These are phyloP conservation scores for Gaertneriomyces sp. DNA, from an alignment of 192 early-diverging fungal genomes.

Conservation along the genomic window DNA sequence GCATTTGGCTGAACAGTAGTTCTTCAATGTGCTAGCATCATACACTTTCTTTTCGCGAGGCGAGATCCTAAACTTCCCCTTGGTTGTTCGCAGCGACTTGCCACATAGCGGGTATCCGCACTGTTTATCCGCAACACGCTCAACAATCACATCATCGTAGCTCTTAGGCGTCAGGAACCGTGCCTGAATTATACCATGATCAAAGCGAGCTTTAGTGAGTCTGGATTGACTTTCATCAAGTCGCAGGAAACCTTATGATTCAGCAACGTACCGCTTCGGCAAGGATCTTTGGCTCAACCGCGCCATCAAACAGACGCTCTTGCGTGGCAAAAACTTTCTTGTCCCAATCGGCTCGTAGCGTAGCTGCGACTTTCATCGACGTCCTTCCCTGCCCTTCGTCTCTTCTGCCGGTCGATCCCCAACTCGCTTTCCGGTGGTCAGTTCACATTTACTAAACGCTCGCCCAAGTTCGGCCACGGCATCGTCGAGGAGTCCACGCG, in stretches of 20 bases:
- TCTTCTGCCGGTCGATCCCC: too few relatives aligned
- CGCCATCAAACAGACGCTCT: slow-evolving; percentile 41
- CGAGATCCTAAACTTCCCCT: slow-evolving; percentile 69
- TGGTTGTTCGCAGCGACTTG: slow-evolving; percentile 36
- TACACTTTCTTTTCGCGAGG: slow-evolving; percentile 69
- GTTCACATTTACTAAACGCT: too few relatives aligned
- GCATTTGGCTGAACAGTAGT: slow-evolving; percentile 70
- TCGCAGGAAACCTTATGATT: slow-evolving; percentile 1
- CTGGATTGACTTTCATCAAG: too few relatives aligned
- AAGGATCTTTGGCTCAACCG: slow-evolving; percentile 33
- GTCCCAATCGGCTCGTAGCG: slow-evolving; percentile 29
- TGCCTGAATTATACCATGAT: slow-evolving; percentile 35
- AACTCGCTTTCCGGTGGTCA: too few relatives aligned
- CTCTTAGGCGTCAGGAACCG: slow-evolving; percentile 61
- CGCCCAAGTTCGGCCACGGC: too few relatives aligned
- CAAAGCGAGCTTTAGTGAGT: background rate
- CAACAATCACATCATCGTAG: slow-evolving; percentile 68
- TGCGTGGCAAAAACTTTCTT: slow-evolving; percentile 45
- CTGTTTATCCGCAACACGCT: slow-evolving; percentile 61
- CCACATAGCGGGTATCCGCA: slow-evolving; percentile 85
- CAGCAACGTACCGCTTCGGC: slow-evolving; percentile 35
- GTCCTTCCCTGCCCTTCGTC: background rate
- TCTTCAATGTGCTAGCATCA: slow-evolving; percentile 63
- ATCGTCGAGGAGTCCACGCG: too few relatives aligned
- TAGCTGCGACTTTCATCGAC: background rate